Conservation (phyloP, 257 asterid species). For the Pogostemon cablin region DNA sequence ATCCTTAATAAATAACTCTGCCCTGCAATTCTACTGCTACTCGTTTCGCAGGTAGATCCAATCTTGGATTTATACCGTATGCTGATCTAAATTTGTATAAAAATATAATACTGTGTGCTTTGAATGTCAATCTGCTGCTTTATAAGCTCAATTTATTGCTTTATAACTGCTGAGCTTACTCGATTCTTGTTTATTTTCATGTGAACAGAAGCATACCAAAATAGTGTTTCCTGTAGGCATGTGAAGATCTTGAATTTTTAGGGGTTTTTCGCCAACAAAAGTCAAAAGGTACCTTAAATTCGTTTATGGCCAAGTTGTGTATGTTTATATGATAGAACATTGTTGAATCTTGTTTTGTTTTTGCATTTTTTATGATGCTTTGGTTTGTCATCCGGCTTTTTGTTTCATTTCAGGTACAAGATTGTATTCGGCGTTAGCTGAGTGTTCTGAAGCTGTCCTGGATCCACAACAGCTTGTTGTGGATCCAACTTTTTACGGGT, state of each 20-base stretch:
- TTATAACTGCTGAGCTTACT: slow-evolving; percentile 4
- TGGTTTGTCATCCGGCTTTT: slow-evolving; percentile 24
- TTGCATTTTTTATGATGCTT: neutral
- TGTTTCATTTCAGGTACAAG: slow-evolving; percentile 13
- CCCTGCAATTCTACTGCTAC: slow-evolving; percentile 2
- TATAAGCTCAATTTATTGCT: neutral
- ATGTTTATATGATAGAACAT: neutral
- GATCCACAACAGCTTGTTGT: slow-evolving; percentile 18
- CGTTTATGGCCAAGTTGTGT: neutral
- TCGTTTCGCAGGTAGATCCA: slow-evolving; percentile 7
- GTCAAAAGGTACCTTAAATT: neutral
- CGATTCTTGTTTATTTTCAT: slow-evolving; percentile 12
- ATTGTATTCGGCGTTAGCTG: neutral
- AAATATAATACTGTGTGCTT: neutral
- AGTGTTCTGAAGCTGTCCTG: slow-evolving; percentile 27
- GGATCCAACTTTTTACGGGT: slow-evolving; percentile 20
- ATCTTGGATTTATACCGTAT: neutral
- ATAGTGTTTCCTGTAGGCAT: neutral
- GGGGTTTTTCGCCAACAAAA: neutral
- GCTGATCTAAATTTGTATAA: neutral
- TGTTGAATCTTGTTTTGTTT: neutral
- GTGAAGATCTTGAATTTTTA: neutral
- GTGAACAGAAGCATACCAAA: neutral
- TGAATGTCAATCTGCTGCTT: neutral
- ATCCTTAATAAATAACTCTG: neutral